These are phyloP conservation scores for Vanilla planifolia DNA, from an alignment of 106 monocot genomes.

Conservation along the genomic window DNA sequence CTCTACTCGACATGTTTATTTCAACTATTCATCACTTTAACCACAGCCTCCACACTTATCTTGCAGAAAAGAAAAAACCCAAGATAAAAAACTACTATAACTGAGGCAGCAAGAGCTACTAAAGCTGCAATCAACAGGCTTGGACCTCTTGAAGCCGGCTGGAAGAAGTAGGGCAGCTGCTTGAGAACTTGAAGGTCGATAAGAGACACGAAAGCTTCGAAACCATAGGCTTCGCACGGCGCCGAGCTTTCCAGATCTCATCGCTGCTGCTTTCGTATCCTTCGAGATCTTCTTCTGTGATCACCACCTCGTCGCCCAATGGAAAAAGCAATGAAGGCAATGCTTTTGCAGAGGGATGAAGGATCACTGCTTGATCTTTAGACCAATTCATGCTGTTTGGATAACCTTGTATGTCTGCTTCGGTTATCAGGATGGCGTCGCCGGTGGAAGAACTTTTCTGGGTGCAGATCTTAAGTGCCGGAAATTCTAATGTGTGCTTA, in stretches of 20 bases:
- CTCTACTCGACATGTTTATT: background rate
- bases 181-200: background rate
- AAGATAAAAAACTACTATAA: too few relatives aligned
- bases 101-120: too few relatives aligned
- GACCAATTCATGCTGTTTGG: background rate
- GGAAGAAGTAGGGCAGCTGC: background rate
- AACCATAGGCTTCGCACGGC: background rate
- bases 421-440: conserved; percentile 31
- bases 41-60: too few relatives aligned
- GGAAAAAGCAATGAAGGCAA: background rate
- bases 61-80: too few relatives aligned
- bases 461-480: background rate
- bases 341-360: background rate
- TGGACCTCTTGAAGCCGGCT: background rate
- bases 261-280: conserved; percentile 5
- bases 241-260: conserved; percentile 1
- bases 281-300: conserved; percentile 25
- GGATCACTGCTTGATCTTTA: conserved; percentile 2
- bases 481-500: conserved; percentile 8
- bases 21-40: background rate
- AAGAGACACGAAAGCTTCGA: background rate
- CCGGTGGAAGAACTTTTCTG: conserved; percentile 7
- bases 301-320: conserved; percentile 17
- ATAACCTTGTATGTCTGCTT: conserved; percentile 39
- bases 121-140: background rate